Evolutionary conservation across 2,329 filamentous ascomycete genomes (phyloP), one percentile per base, ranked within the genome.

Genomic region (Calonectria fujianensis): DNA sequence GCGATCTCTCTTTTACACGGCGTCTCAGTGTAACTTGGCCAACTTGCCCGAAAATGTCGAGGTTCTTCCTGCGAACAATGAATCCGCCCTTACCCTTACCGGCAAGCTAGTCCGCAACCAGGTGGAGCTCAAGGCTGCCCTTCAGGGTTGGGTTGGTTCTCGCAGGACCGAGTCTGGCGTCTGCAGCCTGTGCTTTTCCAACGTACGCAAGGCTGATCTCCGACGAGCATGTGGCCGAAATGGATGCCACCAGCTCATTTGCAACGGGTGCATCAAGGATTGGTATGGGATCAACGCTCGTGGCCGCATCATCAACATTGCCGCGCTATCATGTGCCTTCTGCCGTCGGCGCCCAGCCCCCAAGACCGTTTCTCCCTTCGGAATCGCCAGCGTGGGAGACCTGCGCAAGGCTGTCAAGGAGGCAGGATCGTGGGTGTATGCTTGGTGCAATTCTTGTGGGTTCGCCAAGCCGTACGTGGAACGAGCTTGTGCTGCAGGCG

Each of bases 291-390:
- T 87, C 72, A 90, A 90, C 76, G 65, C 54, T 0, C 80, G 83
- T 0, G 88, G 88, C 1, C 78, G 79, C 1, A 82, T 89, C 16
- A 85, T 90, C 78, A 89, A 90, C 74, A 78, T 86, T 0, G 87
- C 88, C 0, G 87, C 89, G 0, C 85, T 90, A 6, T 82, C 79
- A 2, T 90, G 88, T 73, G 88, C 89, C 1, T 90, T 90, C 81
- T 90, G 88, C 73, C 84, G 89, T 31, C 85, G 88, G 0, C 82
- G 79, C 54, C 88, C 88, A 0, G 82, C 84, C 1, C 78, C 85
- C 6, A 82, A 82, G 68, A 85, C 83, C 1, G 76, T 88, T 2
- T 75, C 76, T 27, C 82, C 83, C 1, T 83, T 87, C 67, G 84
- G 84, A 0, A 80, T 88, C 41, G 83, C 84, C 4, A 80, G 80